A percentile compares a stretch with the other conserved stretches of the same genome.
These are phyloP conservation scores for Diplodia mutila DNA, from an alignment of 2,329 filamentous ascomycete genomes.

Conservation along the genomic window DNA sequence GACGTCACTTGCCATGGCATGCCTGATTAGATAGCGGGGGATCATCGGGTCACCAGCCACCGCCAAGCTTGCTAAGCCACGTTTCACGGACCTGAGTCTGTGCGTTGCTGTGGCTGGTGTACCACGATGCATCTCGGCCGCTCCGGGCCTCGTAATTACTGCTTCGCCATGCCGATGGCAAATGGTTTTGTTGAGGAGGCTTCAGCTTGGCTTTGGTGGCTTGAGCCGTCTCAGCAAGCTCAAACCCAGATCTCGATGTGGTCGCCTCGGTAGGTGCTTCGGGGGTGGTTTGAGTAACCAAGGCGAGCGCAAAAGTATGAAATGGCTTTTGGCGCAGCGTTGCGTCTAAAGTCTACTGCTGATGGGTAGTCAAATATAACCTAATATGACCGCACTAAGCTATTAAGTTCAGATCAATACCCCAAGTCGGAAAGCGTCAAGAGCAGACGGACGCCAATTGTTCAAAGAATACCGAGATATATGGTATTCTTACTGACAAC, in stretches of 20 bases:
- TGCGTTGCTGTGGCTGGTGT: neutral
- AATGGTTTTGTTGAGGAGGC: neutral
- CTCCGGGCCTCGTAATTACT: constrained; percentile 6
- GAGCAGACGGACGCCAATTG: too few relatives aligned
- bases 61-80: constrained; percentile 4
- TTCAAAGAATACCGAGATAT: too few relatives aligned
- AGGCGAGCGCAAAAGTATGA: too few relatives aligned
- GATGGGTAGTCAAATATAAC: too few relatives aligned
- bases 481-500: too few relatives aligned
- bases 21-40: neutral
- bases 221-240: neutral
- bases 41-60: neutral
- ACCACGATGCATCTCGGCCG: neutral
- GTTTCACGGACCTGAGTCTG: neutral
- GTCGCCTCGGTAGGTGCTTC: neutral
- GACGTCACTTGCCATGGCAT: neutral
- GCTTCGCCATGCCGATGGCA: neutral
- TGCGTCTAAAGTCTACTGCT: too few relatives aligned
- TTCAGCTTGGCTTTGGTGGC: neutral
- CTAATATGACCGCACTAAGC: too few relatives aligned
- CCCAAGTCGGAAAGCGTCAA: too few relatives aligned
- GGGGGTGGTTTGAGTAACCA: neutral
- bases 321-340: too few relatives aligned
- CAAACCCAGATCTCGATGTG: too few relatives aligned
- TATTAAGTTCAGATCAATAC: too few relatives aligned